Percentiles rank a stretch among this genome's conserved stretches.
These are phyloP conservation scores for Exophiala lecanii-corni DNA, from an alignment of 2,329 filamentous ascomycete species.

Conservation along the genomic window DNA sequence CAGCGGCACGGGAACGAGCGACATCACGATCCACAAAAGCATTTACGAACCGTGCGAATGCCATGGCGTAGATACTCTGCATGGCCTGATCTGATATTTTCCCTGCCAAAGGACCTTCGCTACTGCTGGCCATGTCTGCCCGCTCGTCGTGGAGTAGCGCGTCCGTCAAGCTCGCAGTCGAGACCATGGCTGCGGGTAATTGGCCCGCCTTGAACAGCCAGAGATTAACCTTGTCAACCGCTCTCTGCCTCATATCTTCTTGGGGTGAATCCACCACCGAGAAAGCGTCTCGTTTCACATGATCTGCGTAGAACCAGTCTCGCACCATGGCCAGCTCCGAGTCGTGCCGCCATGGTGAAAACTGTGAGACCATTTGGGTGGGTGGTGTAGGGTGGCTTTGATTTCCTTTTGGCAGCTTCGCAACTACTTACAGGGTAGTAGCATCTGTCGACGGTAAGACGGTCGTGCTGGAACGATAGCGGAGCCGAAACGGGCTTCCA, in stretches of 20 bases:
- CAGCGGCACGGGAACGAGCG: constrained; percentile 16
- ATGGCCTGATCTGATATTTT: constrained; percentile 22
- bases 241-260: constrained; percentile 22
- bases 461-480: too few relatives aligned
- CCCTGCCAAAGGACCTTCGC: neutral
- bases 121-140: neutral
- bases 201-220: constrained; percentile 25
- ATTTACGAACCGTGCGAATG: constrained; percentile 28
- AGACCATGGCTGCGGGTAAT: constrained; percentile 20
- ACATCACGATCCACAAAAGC: constrained; percentile 28
- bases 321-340: constrained; percentile 27
- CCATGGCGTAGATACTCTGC: constrained; percentile 28
- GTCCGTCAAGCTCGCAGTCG: constrained; percentile 25
- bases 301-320: constrained; percentile 26
- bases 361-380: constrained; percentile 14
- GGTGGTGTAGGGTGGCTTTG: too few relatives aligned
- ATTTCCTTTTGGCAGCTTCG: too few relatives aligned
- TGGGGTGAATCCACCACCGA: constrained; percentile 4
- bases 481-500: too few relatives aligned
- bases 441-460: too few relatives aligned
- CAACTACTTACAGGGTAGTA: too few relatives aligned
- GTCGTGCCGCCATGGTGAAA: constrained; percentile 23
- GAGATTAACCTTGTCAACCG: constrained; percentile 23
- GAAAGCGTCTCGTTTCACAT: constrained; percentile 21
- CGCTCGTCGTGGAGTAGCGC: constrained; percentile 24